phyloP scores from a whole-genome alignment of 331 rosid species.

The Acacia pycnantha region DNA sequence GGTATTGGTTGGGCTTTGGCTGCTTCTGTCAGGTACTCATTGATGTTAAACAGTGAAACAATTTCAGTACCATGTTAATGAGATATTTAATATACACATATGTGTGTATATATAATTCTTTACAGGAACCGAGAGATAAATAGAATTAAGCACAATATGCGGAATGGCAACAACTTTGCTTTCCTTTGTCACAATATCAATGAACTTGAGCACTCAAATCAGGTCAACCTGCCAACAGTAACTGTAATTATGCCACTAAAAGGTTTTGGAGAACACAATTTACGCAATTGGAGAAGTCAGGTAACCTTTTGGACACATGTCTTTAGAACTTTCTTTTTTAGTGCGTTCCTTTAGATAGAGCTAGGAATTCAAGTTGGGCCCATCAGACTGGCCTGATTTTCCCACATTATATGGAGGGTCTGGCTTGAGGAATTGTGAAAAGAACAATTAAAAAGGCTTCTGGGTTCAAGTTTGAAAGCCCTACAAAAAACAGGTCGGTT shows the following conservation, averaged over 20 bases:
- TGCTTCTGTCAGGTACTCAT: conserved; percentile 79
- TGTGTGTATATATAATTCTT: background rate
- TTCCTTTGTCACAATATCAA: conserved; percentile 77
- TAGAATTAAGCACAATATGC: conserved; percentile 59
- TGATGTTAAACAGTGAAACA: conserved; percentile 3
- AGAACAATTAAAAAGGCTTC: too few relatives aligned
- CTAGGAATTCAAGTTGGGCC: background rate
- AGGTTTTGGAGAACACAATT: conserved; percentile 97
- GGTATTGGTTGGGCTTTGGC: conserved; percentile 94
- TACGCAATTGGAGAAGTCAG: conserved; percentile 95
- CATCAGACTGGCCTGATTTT: accelerated
- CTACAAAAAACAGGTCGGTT: too few relatives aligned
- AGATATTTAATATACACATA: background rate
- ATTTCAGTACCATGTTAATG: background rate
- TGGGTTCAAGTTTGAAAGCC: background rate
- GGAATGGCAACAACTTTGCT: conserved; percentile 69
- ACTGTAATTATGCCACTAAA: conserved; percentile 91
- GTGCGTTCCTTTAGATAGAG: background rate
- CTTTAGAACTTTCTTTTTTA: background rate
- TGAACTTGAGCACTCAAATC: conserved; percentile 86
- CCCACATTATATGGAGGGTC: background rate
- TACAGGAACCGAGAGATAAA: conserved; percentile 89
- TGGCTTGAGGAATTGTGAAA: background rate
- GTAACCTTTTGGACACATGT: conserved; percentile 39
- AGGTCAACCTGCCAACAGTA: conserved; percentile 81